phyloP scores from a whole-genome alignment of 345 rosid species.

The Melaleuca alternifolia region DNA sequence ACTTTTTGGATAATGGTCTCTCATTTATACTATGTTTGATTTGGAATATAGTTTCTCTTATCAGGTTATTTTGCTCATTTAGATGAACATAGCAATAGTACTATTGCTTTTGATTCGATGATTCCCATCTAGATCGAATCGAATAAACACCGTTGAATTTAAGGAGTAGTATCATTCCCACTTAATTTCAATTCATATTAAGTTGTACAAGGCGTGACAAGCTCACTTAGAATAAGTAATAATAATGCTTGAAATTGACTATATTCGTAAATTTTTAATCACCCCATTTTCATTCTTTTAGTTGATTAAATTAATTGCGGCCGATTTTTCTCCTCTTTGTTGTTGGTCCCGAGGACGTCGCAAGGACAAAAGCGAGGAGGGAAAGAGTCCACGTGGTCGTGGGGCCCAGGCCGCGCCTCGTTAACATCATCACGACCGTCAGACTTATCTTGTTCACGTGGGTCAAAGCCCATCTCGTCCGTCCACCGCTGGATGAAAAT shows the following conservation, averaged over 20 bases:
- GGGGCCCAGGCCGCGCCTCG: neutral
- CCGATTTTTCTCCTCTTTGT: neutral
- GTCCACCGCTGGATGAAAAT: neutral
- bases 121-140: neutral
- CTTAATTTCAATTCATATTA: neutral
- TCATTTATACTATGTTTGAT: too few species aligned
- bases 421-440: neutral
- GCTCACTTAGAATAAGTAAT: neutral
- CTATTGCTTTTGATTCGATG: neutral
- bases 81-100: neutral
- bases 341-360: neutral
- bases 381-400: neutral
- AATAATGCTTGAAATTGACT: neutral
- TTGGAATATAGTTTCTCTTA: neutral
- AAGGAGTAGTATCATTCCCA: neutral
- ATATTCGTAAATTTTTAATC: rapidly evolving
- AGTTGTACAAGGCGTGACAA: neutral
- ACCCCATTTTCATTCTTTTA: neutral
- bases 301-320: neutral
- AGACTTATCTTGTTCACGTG: neutral
- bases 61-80: rapidly evolving
- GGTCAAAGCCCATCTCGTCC: neutral
- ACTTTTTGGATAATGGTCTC: too few species aligned
- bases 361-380: neutral
- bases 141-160: neutral